phyloP scores from a whole-genome alignment of 2,329 filamentous ascomycete genomes.

The Botrytis squamosa region DNA sequence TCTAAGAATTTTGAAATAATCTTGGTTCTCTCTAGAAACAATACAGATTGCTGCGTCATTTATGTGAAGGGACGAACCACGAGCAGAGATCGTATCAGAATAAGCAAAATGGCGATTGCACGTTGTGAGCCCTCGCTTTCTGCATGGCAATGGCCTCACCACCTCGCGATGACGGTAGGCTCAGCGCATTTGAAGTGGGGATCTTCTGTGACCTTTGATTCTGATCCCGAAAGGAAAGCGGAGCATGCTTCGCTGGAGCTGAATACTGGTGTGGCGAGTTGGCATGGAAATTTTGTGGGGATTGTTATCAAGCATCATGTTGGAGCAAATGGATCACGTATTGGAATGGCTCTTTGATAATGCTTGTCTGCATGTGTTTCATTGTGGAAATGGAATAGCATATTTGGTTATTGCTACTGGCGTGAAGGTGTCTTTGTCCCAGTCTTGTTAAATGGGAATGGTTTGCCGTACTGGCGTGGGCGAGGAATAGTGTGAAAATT shows the following conservation, averaged over 20 bases:
- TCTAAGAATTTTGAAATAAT: background rate
- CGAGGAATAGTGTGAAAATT: background rate
- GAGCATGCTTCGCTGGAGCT: background rate
- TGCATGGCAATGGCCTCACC: background rate
- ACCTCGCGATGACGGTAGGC: background rate
- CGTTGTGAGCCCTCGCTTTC: background rate
- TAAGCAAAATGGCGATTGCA: background rate
- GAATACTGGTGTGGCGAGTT: background rate
- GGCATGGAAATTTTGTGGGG: background rate
- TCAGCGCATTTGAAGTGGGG: background rate
- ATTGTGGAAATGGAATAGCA: background rate
- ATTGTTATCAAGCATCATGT: background rate
- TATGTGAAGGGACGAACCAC: background rate
- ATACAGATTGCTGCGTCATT: background rate
- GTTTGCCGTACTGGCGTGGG: background rate
- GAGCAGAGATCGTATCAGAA: background rate
- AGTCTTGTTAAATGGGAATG: background rate
- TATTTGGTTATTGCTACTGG: background rate
- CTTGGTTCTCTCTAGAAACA: background rate
- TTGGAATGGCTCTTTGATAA: background rate
- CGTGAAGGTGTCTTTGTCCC: background rate
- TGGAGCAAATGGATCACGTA: background rate
- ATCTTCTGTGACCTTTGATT: background rate
- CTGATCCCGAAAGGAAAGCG: background rate
- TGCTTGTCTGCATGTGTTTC: background rate